These are phyloP conservation scores for Marchantia paleacea DNA, from an alignment of 225 moss, liverwort and hornwort genomes.

Conservation along the genomic window DNA sequence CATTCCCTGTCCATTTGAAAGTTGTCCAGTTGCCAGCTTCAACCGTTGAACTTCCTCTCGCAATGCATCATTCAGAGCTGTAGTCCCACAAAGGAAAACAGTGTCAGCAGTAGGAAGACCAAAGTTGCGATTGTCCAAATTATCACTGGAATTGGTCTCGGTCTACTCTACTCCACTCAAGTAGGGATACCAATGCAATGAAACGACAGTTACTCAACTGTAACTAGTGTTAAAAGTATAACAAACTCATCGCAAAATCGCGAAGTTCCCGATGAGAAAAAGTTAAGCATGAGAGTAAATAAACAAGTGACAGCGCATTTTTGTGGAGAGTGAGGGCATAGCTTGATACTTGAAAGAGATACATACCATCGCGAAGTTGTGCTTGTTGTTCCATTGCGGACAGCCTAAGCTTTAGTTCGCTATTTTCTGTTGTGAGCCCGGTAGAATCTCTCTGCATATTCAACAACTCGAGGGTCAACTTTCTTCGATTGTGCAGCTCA, in stretches of 20 bases:
- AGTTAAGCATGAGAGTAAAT: too few relatives aligned
- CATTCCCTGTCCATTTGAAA: slow-evolving; percentile 58
- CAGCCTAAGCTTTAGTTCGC: slow-evolving; percentile 71
- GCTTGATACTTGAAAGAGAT: not conserved
- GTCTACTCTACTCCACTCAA: too few relatives aligned
- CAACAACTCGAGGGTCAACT: not conserved
- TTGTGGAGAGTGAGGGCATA: too few relatives aligned
- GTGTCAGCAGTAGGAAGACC: too few relatives aligned
- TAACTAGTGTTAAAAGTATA: too few relatives aligned
- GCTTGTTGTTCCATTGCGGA: slow-evolving; percentile 84
- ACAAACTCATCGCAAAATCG: too few relatives aligned
- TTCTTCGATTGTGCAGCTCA: not conserved
- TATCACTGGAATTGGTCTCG: too few relatives aligned
- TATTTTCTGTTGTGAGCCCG: slow-evolving; percentile 65
- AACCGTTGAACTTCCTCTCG: slow-evolving; percentile 76
- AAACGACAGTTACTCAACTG: too few relatives aligned
- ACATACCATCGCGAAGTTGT: slow-evolving; percentile 72
- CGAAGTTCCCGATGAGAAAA: too few relatives aligned
- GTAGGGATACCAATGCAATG: too few relatives aligned
- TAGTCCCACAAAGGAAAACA: not conserved
- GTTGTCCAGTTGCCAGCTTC: slow-evolving; percentile 69
- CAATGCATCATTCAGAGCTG: slow-evolving; percentile 80
- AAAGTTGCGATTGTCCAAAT: too few relatives aligned
- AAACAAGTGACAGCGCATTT: too few relatives aligned
- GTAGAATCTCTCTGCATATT: slow-evolving; percentile 66